Evolutionary conservation across 2,329 filamentous ascomycete genomes (phyloP), one percentile per base, ranked within the genome.

Genomic region (Phialophora verrucosa): DNA sequence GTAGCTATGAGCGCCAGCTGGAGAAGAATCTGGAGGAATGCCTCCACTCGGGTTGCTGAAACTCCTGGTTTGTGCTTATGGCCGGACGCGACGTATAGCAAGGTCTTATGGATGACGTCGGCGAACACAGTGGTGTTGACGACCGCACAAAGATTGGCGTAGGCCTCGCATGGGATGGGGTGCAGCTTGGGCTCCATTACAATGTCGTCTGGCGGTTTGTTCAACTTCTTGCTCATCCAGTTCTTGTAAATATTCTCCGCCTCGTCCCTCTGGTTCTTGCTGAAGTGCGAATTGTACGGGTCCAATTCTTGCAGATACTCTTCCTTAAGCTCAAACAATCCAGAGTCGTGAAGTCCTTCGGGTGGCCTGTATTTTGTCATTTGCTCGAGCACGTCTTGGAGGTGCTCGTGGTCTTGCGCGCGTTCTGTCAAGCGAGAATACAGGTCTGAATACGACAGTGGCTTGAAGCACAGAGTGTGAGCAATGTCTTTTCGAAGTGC

Each of bases 181-280:
- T 89, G 88, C 56, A 97, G 84, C 73, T 89, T 92, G 0, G 96
- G 93, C 77, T 98, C 94, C 75, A 92, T 97, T 2, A 98, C 93
- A 66, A 98, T 89, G 62, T 97, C 93, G 49, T 92, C 88, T 1
- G 86, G 81, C 51, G 89, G 84, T 76, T 93, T 93, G 20, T 93
- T 93, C 0, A 90, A 92, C 79, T 91, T 93, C 80, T 93, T 93
- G 11, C 93, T 91, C 82, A 95, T 88, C 83, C 91, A 90, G 74
- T 90, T 90, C 73, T 90, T 92, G 80, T 95, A 97, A 2, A 93
- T 90, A 71, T 87, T 89, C 78, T 99, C 95, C 0, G 94, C 92
- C 77, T 99, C 95, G 75, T 99, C 95, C 59, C 95, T 88, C 77
- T 98, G 94, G 74, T 99, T 99, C 76, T 97, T 96, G 74, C 89